Base-by-base conservation (phyloP, 306 rosid species). In the Quillaja saponaria region DNA sequence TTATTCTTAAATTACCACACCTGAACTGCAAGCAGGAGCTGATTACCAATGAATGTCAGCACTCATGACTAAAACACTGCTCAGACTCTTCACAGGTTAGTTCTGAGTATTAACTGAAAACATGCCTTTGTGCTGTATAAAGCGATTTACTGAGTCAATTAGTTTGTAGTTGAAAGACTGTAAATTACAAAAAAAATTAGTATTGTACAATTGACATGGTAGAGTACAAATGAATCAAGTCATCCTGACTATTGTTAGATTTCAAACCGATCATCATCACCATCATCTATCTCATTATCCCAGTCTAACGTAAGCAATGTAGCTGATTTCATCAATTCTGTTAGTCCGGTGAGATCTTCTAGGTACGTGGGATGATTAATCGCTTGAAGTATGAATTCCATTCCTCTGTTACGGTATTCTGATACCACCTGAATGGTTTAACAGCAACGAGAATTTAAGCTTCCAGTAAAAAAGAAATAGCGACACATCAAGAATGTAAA, bases 241-340 rank as follows among this genome's bases (percentile, higher is more conserved):
- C 31, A 25, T 25, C 2, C 31, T 25, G 31, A 25, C 31, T 25
- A 25, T 25, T 25, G 31, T 78, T 78, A 86, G 55, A 92, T 80
- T 71, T 92, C 95, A 64, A 84, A 66, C 72, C 76, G 84, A 55
- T 73, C 94, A 4, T 84, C 95, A 6, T 83, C 83, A 0, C 72
- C 89, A 14, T 57, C 80, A 35, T 82, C 95, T 2, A 67, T 47
- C 7, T 76, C 89, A 33, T 60, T 17, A 57, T 85, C 96, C 95
- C 95, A 88, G 68, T 88, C 95, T 66, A 92, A 31, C 40, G 82
- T 68, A 58, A 81, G 86, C 55, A 76, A 19, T 69, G 79, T n/a
- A 49, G 88, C 91, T 48, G 94, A 86, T 84, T 86, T 88, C 95
- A 86, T 88, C 80, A 92, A 71, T 78, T 88, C 98, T 28, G 98